Evolutionary conservation across 352 stramenopile genomes (phyloP), one percentile per base, ranked within the genome.

Genomic region (Phytopythium boreale): DNA sequence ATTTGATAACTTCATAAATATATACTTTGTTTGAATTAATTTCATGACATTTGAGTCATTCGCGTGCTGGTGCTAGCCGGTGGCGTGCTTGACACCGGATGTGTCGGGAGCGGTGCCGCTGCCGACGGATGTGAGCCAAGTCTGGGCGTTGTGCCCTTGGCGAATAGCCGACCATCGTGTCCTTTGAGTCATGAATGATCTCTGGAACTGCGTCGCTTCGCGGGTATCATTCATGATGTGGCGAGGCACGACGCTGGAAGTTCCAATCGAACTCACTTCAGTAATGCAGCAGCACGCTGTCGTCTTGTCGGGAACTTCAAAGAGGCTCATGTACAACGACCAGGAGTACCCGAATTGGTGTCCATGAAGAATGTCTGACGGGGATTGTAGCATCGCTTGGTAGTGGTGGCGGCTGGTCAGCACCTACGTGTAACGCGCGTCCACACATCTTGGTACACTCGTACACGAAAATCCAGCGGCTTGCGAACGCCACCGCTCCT

Each of bases 11-110:
- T n/a, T 1, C 39, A 7, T 44, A 44, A 44, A 50, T 50, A 14
- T 0, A 50, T 27, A 15, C 4, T 8, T 8, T 27, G 8, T 2
- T n/a, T 15, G 0, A 56, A 36, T 56, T 8, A 56, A 5, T 24
- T 27, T n/a, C 34, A 7, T 46, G 20, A 27, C 27, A 27, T 50
- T 50, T 50, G 4, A 27, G 8, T n/a, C 39, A 14, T 50, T 14
- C 6, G 49, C 27, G 49, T 37, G 49, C 49, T 14, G 14, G 7
- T 4, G 49, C 49, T 36, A 56, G 24, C 49, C 22, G 4, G 24
- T 56, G 49, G 49, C 49, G 49, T 56, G 49, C 49, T 50, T 15
- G 20, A 27, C 44, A 27, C 20, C 46, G 9, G 46, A 52, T 52
- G 22, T 22, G n/a, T 52, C 46, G 34, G 12, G 46, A 52, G n/a